phyloP scores from a whole-genome alignment of 139 green algal species.

The Chlamydomonas schloesseri region DNA sequence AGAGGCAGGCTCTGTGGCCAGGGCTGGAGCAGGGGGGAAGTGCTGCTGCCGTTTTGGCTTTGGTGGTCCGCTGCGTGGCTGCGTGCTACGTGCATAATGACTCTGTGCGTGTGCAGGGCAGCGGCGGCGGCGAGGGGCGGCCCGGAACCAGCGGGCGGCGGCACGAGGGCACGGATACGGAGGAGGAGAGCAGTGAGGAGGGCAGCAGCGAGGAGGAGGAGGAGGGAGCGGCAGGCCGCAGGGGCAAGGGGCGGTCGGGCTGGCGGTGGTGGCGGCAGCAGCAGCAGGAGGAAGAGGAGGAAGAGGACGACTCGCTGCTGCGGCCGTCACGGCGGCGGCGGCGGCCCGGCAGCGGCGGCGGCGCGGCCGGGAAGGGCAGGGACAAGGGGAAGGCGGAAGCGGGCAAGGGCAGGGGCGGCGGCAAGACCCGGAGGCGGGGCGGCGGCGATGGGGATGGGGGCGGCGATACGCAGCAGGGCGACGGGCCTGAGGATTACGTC shows the following conservation, averaged over 20 bases:
- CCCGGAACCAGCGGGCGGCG: not conserved
- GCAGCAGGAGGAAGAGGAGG: not conserved
- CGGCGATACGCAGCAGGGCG: not conserved
- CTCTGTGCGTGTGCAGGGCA: slow-evolving; percentile 6
- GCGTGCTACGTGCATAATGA: too few species aligned
- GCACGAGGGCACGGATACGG: not conserved
- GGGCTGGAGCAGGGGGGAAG: too few species aligned
- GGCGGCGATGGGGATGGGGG: not conserved
- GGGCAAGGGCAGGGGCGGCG: not conserved
- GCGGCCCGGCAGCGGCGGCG: not conserved
- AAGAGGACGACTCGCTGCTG: slow-evolving; percentile 8
- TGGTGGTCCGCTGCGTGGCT: too few species aligned
- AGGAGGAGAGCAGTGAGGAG: not conserved
- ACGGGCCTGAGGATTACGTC: not conserved
- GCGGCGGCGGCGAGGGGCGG: not conserved
- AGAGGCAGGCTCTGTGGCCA: too few species aligned
- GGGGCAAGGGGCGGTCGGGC: not conserved
- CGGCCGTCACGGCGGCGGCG: slow-evolving; percentile 20
- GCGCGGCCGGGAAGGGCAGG: not conserved
- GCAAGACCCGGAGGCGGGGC: not conserved
- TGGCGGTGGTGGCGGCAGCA: not conserved
- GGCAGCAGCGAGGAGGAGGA: not conserved
- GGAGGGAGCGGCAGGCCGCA: not conserved
- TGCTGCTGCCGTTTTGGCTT: too few species aligned
- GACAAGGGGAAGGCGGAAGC: too few species aligned